Percentiles rank a stretch among this genome's conserved stretches.
phyloP scores from a whole-genome alignment of 2,329 filamentous ascomycete species.

The Aspergillus ruber region DNA sequence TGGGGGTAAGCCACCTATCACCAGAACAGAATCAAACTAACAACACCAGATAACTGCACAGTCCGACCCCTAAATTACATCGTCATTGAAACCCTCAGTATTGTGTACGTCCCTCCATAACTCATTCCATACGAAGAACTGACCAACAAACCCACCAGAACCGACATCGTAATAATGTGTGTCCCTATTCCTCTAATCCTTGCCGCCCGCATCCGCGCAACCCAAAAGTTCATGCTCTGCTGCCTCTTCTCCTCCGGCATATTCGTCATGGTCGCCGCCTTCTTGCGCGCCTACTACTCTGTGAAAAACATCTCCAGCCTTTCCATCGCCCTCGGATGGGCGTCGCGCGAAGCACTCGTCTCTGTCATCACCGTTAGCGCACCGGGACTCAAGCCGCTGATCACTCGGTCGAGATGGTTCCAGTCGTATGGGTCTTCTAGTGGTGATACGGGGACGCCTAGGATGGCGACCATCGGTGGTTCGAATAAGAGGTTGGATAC shows the following conservation, averaged over 20 bases:
- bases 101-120: constrained; percentile 6
- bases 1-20: constrained; percentile 3
- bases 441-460: background rate
- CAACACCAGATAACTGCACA: constrained; percentile 9
- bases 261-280: constrained; percentile 14
- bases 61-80: constrained; percentile 12
- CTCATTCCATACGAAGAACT: background rate
- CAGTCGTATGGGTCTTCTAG: background rate
- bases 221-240: constrained; percentile 13
- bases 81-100: constrained; percentile 11
- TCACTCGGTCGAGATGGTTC: constrained; percentile 8
- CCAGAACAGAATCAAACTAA: background rate
- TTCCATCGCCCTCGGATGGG: constrained; percentile 13
- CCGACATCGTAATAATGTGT: constrained; percentile 12
- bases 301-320: constrained; percentile 11
- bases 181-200: constrained; percentile 17
- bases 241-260: constrained; percentile 13
- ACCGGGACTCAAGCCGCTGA: constrained; percentile 13
- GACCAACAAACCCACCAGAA: constrained; percentile 3
- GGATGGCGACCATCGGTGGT: constrained; percentile 1
- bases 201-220: constrained; percentile 7
- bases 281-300: constrained; percentile 16
- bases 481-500: constrained; percentile 4
- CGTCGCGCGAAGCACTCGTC: constrained; percentile 11
- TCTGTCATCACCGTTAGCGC: constrained; percentile 12